A percentile compares a stretch with the other conserved stretches of the same genome.
Evolutionary conservation across 192 early-diverging fungal species (phyloP).

Genomic region (Rhizophagus clarus): DNA sequence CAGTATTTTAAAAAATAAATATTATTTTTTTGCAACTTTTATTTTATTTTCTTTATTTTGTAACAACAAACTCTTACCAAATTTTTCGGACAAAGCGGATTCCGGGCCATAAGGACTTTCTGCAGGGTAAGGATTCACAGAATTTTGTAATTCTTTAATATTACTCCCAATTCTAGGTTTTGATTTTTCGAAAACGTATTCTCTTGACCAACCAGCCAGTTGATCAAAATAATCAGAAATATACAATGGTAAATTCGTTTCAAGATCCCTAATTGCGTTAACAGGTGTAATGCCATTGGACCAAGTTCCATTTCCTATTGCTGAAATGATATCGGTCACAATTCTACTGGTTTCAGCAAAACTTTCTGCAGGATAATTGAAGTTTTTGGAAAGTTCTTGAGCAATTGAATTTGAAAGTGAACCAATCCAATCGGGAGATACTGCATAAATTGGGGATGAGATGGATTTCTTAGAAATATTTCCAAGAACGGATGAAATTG

Average conservation of each 20-base stretch:
- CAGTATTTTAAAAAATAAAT: too few species aligned
- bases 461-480: not conserved
- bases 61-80: not conserved
- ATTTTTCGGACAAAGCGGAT: not conserved
- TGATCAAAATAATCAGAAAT: slow-evolving; percentile 9
- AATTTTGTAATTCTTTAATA: not conserved
- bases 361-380: not conserved
- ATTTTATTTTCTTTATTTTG: not conserved
- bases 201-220: slow-evolving; percentile 7
- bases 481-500: not conserved
- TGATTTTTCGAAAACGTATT: not conserved
- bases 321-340: not conserved
- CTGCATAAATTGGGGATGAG: not conserved
- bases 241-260: not conserved
- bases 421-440: not conserved
- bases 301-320: slow-evolving; percentile 12
- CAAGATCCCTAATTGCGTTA: not conserved
- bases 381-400: not conserved
- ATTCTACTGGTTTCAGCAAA: not conserved
- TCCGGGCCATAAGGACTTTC: not conserved
- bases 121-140: not conserved
- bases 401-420: not conserved
- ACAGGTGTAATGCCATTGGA: not conserved
- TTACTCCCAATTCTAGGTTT: not conserved
- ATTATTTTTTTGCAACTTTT: not conserved